These are phyloP conservation scores for Zymoseptoria crescenta DNA, from an alignment of 2,329 filamentous ascomycete species.

Conservation along the genomic window DNA sequence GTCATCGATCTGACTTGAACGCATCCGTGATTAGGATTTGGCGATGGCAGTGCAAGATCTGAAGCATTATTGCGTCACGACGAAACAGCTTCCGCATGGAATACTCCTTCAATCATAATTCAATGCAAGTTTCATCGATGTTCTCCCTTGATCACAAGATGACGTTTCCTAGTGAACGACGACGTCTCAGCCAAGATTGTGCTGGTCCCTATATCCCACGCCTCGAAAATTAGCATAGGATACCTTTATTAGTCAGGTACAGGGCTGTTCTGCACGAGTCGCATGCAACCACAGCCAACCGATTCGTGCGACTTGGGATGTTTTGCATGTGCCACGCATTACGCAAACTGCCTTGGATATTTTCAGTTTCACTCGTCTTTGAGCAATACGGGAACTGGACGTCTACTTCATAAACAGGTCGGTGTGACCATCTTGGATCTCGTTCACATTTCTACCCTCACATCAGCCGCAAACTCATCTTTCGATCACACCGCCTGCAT, in stretches of 20 bases:
- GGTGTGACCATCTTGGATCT: not conserved
- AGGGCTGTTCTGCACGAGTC: not conserved
- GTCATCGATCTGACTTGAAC: slow-evolving; percentile 15
- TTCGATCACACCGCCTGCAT: not conserved
- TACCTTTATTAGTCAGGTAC: not conserved
- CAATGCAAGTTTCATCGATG: slow-evolving; percentile 1
- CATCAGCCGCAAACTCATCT: not conserved
- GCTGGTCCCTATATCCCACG: not conserved
- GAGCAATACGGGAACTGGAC: not conserved
- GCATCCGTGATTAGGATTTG: not conserved
- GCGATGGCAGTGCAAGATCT: not conserved
- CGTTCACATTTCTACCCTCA: not conserved
- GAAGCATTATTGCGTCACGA: not conserved
- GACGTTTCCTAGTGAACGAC: not conserved
- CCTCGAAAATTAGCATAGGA: not conserved
- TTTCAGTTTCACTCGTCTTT: not conserved
- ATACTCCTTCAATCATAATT: not conserved
- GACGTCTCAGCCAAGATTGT: not conserved
- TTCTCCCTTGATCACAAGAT: not conserved
- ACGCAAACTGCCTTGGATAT: not conserved
- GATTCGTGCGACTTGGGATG: not conserved
- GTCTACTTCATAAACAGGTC: slow-evolving; percentile 1
- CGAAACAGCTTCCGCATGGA: not conserved
- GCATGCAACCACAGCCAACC: not conserved
- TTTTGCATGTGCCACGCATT: not conserved